Percentiles rank a stretch among this genome's conserved stretches.
Evolutionary conservation across 768 basidiomycete genomes (phyloP).

Genomic region (Boletus rubroflammeus): DNA sequence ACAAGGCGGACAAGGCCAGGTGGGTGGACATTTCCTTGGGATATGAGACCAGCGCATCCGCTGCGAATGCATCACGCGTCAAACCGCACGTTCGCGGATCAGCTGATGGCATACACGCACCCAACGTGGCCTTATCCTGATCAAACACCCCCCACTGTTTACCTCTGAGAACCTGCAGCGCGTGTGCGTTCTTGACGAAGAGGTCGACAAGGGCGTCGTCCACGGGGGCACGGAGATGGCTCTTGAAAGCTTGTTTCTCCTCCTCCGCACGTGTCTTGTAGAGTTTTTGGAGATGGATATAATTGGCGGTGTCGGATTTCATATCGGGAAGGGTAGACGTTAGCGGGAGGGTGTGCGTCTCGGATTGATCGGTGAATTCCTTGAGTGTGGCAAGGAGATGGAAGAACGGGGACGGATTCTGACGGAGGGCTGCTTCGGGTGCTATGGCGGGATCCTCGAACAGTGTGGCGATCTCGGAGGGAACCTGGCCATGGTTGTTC

Average conservation of each 20-base stretch:
- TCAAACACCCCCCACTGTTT: conserved; percentile 59
- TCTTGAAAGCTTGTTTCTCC: conserved; percentile 58
- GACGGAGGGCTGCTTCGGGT: conserved; percentile 36
- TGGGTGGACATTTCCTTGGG: conserved; percentile 66
- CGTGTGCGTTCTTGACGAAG: conserved; percentile 82
- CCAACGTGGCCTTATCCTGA: conserved; percentile 43
- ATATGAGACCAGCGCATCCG: conserved; percentile 34
- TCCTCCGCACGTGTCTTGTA: conserved; percentile 76
- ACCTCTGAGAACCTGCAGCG: conserved; percentile 61
- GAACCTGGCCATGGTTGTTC: conserved; percentile 43
- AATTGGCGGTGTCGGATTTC: conserved; percentile 83
- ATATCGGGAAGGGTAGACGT: conserved; percentile 90
- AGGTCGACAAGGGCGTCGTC: conserved; percentile 56
- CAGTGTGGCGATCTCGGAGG: conserved; percentile 59
- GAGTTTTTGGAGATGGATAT: conserved; percentile 80
- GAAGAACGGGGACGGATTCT: conserved; percentile 67
- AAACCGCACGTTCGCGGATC: not conserved
- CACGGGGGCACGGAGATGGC: conserved; percentile 43
- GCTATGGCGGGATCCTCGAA: conserved; percentile 58
- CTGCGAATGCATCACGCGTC: conserved; percentile 30
- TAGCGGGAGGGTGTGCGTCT: conserved; percentile 70
- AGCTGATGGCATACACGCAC: conserved; percentile 31
- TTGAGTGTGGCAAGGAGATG: conserved; percentile 72
- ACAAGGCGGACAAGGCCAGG: conserved; percentile 66
- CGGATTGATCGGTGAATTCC: conserved; percentile 52